Base-by-base conservation (phyloP, 495 filamentous ascomycete genomes). In the Hyaloscypha finlandica region DNA sequence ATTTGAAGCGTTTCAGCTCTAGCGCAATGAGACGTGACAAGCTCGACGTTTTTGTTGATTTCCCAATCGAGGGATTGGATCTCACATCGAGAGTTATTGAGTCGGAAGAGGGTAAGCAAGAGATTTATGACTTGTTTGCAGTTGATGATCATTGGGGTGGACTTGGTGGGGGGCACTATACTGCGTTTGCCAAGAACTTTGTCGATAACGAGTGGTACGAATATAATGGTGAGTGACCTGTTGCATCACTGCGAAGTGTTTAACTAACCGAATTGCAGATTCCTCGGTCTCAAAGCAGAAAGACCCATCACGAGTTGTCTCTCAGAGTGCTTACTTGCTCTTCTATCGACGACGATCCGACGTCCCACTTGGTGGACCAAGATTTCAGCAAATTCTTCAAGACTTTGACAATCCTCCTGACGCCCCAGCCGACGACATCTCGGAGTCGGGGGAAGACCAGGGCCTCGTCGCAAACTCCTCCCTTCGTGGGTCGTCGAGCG, bases 141-240 rank as follows among this genome's bases (percentile, higher is more conserved):
- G 93, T 98, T 2, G 95, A 99, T 76, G 93, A 96, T 75, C 95
- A 99, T 76, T 95, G 89, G 72, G 95, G 96, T 63, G 92, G 92
- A 35, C 81, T 99, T 56, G 90, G 92, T 32, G 95, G 95, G 25
- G 95, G 95, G 0, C 95, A 99, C 76, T 99, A 99, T 77, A 97
- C 93, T 20, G 95, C 96, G 3, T 92, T 86, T 75, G 92, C 93
- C 2, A 92, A 92, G 81, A 98, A 96, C 71, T 97, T 94, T 74
- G 79, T 90, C 62, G 91, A 95, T 65, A 85, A 84, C 66, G 76
- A 88, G 73, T 99, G 96, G 96, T 96, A 96, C 74, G 88, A 94
- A 57, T 98, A 94, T 74, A 97, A 99, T 75, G 95, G 94, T 96
- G 82, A 76, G 89, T 79, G n/a, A 37, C 64, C 14, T 19, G 8